Conservation (phyloP, 192 early-diverging fungal genomes). For the Entomortierella chlamydospora region DNA sequence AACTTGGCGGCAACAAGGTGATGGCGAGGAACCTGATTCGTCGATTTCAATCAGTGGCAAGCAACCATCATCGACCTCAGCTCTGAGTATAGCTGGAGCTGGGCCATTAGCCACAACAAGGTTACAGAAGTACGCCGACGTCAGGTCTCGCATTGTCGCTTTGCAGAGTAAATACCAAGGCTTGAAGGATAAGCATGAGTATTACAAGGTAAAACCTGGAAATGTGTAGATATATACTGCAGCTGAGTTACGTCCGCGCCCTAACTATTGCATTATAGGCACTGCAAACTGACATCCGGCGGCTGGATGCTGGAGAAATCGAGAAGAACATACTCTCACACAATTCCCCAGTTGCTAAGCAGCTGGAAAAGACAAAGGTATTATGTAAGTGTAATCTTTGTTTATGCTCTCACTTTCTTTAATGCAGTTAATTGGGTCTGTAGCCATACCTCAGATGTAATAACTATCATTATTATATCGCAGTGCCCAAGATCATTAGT, state of each 20-base stretch:
- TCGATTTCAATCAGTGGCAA: not conserved
- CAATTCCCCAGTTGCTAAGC: slow-evolving; percentile 19
- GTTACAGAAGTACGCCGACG: slow-evolving; percentile 31
- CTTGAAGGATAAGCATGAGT: slow-evolving; percentile 32
- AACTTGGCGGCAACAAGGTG: slow-evolving; percentile 35
- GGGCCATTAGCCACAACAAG: not conserved
- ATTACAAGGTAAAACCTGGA: slow-evolving; percentile 45
- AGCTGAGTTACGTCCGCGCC: not conserved
- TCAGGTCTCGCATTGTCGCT: slow-evolving; percentile 31
- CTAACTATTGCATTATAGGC: slow-evolving; percentile 5
- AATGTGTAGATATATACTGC: not conserved
- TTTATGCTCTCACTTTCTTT: too few relatives aligned
- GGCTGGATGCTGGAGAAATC: slow-evolving; percentile 33
- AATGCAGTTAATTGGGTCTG: too few relatives aligned
- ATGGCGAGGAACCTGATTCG: not conserved
- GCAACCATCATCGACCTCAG: not conserved
- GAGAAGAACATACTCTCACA: slow-evolving; percentile 27
- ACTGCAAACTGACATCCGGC: slow-evolving; percentile 17
- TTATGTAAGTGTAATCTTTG: slow-evolving; percentile 22
- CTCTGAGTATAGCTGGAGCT: too few relatives aligned
- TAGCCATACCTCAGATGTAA: too few relatives aligned
- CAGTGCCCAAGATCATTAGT: slow-evolving; percentile 30
- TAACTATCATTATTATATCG: not conserved
- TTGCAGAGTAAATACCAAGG: slow-evolving; percentile 24
- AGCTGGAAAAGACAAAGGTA: slow-evolving; percentile 35